A percentile compares a stretch with the other conserved stretches of the same genome.
Evolutionary conservation across 352 stramenopile genomes (phyloP).

Genomic region (Peronosclerospora sorghi): DNA sequence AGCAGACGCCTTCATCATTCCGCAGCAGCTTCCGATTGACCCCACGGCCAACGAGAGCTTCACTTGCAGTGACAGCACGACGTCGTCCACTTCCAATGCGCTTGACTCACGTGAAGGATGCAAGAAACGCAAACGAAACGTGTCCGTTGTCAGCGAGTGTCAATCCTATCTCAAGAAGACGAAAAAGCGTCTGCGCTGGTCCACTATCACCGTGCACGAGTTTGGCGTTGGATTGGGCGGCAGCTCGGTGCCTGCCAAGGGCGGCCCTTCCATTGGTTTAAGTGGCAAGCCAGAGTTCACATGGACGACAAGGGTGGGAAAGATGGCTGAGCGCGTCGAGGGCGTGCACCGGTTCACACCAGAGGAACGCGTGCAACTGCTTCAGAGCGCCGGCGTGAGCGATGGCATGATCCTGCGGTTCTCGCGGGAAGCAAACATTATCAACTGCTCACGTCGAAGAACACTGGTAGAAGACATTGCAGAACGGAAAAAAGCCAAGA

Average conservation of each 20-base stretch:
- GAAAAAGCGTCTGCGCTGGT: slow-evolving; percentile 44
- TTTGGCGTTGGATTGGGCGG: slow-evolving; percentile 40
- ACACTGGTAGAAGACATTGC: slow-evolving; percentile 33
- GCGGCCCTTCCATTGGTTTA: slow-evolving; percentile 42
- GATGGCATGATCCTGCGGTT: slow-evolving; percentile 60
- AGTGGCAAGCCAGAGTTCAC: slow-evolving; percentile 40
- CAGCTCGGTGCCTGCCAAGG: slow-evolving; percentile 36
- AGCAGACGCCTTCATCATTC: neutral
- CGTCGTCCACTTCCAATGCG: neutral
- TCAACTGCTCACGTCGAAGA: slow-evolving; percentile 38
- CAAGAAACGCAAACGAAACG: slow-evolving; percentile 11
- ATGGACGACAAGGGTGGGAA: slow-evolving; percentile 46
- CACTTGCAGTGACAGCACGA: slow-evolving; percentile 1
- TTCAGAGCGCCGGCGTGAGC: slow-evolving; percentile 36
- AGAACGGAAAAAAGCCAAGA: slow-evolving; percentile 26
- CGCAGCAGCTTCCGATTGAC: slow-evolving; percentile 4
- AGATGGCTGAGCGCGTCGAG: slow-evolving; percentile 53
- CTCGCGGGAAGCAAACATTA: slow-evolving; percentile 54
- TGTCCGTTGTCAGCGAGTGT: slow-evolving; percentile 2
- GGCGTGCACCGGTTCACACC: slow-evolving; percentile 44
- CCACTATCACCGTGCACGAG: slow-evolving; percentile 48
- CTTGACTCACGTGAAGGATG: slow-evolving; percentile 3
- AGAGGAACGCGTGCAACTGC: slow-evolving; percentile 36
- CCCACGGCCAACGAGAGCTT: slow-evolving; percentile 1
- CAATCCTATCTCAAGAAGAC: slow-evolving; percentile 4